Evolutionary conservation across 331 rosid species (phyloP), one percentile per base, ranked within the genome.

Genomic region (Quercus phellos): DNA sequence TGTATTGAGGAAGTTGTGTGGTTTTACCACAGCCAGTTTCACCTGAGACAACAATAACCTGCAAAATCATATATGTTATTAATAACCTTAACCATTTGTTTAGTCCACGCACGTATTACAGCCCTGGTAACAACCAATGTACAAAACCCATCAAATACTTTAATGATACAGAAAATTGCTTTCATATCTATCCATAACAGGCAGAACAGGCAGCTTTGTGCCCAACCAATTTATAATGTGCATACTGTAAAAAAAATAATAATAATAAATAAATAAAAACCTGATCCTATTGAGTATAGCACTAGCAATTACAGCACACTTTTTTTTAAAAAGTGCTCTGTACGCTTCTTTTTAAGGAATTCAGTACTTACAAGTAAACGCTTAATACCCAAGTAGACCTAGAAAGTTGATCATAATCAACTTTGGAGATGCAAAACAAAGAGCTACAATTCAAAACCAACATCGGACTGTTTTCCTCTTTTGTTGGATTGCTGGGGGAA

Each of bases 11-110:
- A 84, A 95, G 87, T 88, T 95, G 99, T 7, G 99, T 95, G 73
- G 99, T 95, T 90, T 95, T 95, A 60, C 99, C 98, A 86, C 99
- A 95, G 74, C 99, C 98, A 78, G 99, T 95, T 93, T 95, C 87
- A 51, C 99, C 99, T 35, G 99, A 95, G 80, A 95, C 83, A 78
- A 93, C 81, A 53, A 89, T 80, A 74, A 95, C 97, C 98, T 93
- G 85, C 80, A 84, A 72, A 79, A 74, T 66, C 22, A 32, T n/a
- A 66, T 34, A 16, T 66, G 21, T 32, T 7, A 7, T 66, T 32
- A n/a, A 8, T 34, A 11, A 2, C 46, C 51, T 18, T 32, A 66
- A 27, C 5, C 35, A 27, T 12, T 13, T 5, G 38, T 14, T 27
- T 61, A 2, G 18, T 61, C 42, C 68, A 61, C 2, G 4, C 38